These are phyloP conservation scores for Nidula microcarpa DNA, from an alignment of 768 basidiomycete species.

Conservation along the genomic window DNA sequence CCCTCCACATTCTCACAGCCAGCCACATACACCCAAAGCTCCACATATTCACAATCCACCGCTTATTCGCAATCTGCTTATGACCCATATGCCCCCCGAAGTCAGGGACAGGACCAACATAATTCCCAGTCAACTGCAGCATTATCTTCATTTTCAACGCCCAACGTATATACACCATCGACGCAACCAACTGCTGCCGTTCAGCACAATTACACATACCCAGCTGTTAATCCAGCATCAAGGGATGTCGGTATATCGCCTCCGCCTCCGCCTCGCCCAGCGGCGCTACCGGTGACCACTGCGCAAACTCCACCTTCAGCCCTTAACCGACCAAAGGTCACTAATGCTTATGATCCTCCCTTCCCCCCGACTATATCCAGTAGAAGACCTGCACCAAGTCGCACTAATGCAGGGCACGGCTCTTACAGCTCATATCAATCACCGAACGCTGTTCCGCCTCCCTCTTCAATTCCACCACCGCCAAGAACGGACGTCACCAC, in stretches of 20 bases:
- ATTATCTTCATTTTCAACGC: too few relatives aligned
- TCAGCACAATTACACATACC: background rate
- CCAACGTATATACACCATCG: too few relatives aligned
- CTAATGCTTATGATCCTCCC: constrained; percentile 78
- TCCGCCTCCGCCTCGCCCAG: background rate
- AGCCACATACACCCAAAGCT: constrained; percentile 6
- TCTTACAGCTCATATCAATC: too few relatives aligned
- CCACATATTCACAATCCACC: constrained; percentile 21
- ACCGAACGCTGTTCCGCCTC: too few relatives aligned
- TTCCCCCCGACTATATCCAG: constrained; percentile 38
- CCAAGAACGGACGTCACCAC: too few relatives aligned
- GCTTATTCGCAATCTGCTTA: constrained; percentile 13
- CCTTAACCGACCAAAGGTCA: constrained; percentile 59
- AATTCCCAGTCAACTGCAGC: too few relatives aligned
- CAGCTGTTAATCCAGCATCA: constrained; percentile 16
- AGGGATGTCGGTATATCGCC: too few relatives aligned
- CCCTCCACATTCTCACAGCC: background rate
- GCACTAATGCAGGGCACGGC: too few relatives aligned
- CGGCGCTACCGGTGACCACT: constrained; percentile 25
- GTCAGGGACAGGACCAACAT: constrained; percentile 11
- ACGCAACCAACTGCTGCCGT: too few relatives aligned
- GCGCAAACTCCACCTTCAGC: constrained; percentile 27
- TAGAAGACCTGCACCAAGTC: too few relatives aligned
- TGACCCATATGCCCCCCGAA: background rate
- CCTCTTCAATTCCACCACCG: too few relatives aligned